Evolutionary conservation across 1,284 basidiomycete genomes (phyloP).

Genomic region (Rhizoctonia solani): DNA sequence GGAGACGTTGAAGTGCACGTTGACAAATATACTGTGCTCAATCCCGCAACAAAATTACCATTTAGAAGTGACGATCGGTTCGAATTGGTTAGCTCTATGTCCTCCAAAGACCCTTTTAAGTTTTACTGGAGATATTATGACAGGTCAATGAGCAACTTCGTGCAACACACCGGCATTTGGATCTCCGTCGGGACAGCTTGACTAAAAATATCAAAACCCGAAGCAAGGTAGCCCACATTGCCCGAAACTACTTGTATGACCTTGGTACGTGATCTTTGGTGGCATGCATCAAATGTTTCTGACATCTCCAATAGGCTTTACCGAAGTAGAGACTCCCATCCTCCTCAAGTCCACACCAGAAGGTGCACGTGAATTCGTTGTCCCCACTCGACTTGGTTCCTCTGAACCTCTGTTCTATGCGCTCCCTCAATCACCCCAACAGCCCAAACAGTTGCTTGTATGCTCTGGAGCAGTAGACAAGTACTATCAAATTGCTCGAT

Average conservation of each 20-base stretch:
- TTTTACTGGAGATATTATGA: slow-evolving; percentile 30
- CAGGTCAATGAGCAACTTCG: slow-evolving; percentile 86
- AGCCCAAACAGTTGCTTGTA: slow-evolving; percentile 92
- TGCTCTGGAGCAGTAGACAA: slow-evolving; percentile 87
- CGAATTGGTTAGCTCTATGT: slow-evolving; percentile 47
- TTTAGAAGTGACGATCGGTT: slow-evolving; percentile 21
- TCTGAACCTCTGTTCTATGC: slow-evolving; percentile 76
- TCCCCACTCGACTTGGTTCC: slow-evolving; percentile 71
- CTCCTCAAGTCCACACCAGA: slow-evolving; percentile 93
- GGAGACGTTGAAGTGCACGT: slow-evolving; percentile 84
- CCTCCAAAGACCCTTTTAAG: not conserved
- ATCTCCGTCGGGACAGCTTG: slow-evolving; percentile 76
- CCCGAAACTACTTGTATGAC: slow-evolving; percentile 74
- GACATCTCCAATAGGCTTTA: slow-evolving; percentile 61
- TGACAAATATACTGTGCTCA: slow-evolving; percentile 71
- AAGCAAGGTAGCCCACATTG: slow-evolving; percentile 76
- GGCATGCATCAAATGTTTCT: slow-evolving; percentile 36
- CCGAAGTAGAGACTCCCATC: slow-evolving; percentile 92
- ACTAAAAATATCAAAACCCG: slow-evolving; percentile 79
- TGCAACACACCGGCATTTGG: slow-evolving; percentile 83
- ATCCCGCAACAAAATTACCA: slow-evolving; percentile 61
- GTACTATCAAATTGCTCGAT: slow-evolving; percentile 92
- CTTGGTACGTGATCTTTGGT: slow-evolving; percentile 55
- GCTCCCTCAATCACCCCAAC: slow-evolving; percentile 92
- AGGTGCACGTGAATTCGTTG: slow-evolving; percentile 92